Evolutionary conservation across 176 grass and related monocot species (phyloP), one percentile per base, ranked within the genome.

Genomic region (Cocos nucifera): DNA sequence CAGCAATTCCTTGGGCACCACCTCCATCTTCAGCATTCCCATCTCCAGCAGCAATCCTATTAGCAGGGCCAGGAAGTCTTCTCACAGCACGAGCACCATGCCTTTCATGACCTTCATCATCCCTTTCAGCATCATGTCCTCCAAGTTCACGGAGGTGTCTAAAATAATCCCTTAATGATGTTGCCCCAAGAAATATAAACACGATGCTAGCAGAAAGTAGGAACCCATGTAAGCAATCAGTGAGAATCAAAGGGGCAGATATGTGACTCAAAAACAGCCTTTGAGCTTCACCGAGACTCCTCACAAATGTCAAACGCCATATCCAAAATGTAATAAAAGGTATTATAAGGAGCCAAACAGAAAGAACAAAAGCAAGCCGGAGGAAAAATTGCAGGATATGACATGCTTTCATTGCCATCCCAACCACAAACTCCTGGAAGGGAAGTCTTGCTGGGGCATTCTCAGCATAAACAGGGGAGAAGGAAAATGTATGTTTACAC

Each of bases 261-360:
- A 98, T 78, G 57, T 98, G 94, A 50, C 84, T 92, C 59, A 98
- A 69, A 77, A 98, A 98, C 18, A 98, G 67, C 71, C 84, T 74
- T 49, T 98, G 87, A 10, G 94, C 94, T 86, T 98, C 94, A 29
- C 88, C 88, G 20, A 98, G 64, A 76, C 76, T 89, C 66, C 94
- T 85, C 49, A 98, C 94, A 65, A 98, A 88, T 53, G 94, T 93
- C 53, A 98, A 50, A 48, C 88, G 79, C 74, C 94, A 90, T 75
- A 98, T 98, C 94, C 94, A 98, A 35, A 90, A 98, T 23, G 94
- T 98, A 54, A 98, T 98, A 63, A 98, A 98, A 19, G 94, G 94
- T 84, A 98, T 98, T 75, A 93, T 89, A 66, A 98, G 81, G 27
- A 98, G 94, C 94, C 94, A 98, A 66, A 98, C 88, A 32, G 94